These are phyloP conservation scores for Dendrobium chrysotoxum DNA, from an alignment of 106 monocot species.

Conservation along the genomic window DNA sequence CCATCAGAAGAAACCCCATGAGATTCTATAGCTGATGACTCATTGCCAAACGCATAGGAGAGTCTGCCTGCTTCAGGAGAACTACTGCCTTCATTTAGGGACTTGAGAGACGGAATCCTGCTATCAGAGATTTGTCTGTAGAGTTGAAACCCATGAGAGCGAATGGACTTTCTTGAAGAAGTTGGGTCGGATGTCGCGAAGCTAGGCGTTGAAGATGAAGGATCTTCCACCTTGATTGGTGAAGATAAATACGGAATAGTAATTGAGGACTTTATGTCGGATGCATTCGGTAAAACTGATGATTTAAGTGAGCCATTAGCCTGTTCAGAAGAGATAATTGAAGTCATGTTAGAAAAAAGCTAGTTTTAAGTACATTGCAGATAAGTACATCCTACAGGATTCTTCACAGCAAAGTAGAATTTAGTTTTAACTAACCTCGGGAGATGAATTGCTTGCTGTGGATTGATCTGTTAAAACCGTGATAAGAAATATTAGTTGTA, in stretches of 20 bases:
- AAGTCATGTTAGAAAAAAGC: neutral
- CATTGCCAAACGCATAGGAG: slow-evolving; percentile 38
- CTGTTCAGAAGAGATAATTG: slow-evolving; percentile 16
- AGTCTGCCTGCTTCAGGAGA: slow-evolving; percentile 30
- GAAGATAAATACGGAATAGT: slow-evolving; percentile 20
- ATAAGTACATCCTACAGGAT: neutral
- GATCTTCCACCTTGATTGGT: slow-evolving; percentile 9
- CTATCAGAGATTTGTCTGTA: slow-evolving; percentile 49
- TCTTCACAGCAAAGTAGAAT: neutral
- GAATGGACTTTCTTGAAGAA: slow-evolving; percentile 32
- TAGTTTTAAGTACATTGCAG: neutral
- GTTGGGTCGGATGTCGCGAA: slow-evolving; percentile 28
- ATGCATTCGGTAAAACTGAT: slow-evolving; percentile 13
- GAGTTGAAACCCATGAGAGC: slow-evolving; percentile 40
- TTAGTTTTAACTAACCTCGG: slow-evolving; percentile 37
- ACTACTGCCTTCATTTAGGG: slow-evolving; percentile 35
- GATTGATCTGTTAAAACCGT: slow-evolving; percentile 26
- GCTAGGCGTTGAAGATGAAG: slow-evolving; percentile 36
- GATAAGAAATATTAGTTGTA: neutral
- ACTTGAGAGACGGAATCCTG: slow-evolving; percentile 39
- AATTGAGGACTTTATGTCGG: slow-evolving; percentile 19
- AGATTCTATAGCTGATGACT: slow-evolving; percentile 38
- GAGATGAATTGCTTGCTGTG: slow-evolving; percentile 22
- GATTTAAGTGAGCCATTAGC: slow-evolving; percentile 32
- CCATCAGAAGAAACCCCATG: slow-evolving; percentile 67